Evolutionary conservation across 192 early-diverging fungal genomes (phyloP).

Genomic region (Piromyces finnis): DNA sequence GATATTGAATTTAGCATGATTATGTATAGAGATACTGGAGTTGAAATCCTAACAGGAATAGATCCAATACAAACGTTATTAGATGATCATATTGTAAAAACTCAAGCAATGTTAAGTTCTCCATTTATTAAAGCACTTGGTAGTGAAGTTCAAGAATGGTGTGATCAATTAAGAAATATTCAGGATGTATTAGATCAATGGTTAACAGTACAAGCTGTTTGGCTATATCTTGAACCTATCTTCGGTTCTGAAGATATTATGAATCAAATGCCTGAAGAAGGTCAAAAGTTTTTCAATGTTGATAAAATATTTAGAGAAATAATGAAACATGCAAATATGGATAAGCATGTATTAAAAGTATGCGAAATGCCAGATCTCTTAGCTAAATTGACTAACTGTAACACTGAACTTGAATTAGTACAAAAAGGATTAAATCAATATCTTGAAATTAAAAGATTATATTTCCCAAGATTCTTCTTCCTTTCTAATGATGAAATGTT

Average conservation of each 20-base stretch:
- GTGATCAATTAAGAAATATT: constrained; percentile 24
- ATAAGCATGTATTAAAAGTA: constrained; percentile 26
- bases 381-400: constrained; percentile 24
- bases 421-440: constrained; percentile 46
- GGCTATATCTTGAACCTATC: constrained; percentile 42
- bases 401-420: constrained; percentile 36
- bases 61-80: constrained; percentile 42
- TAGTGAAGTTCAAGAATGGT: constrained; percentile 29
- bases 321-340: constrained; percentile 23
- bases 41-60: constrained; percentile 25
- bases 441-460: constrained; percentile 32
- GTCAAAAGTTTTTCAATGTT: constrained; percentile 29
- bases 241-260: constrained; percentile 45
- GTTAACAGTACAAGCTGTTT: constrained; percentile 41
- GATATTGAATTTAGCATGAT: constrained; percentile 26
- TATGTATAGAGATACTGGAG: constrained; percentile 39
- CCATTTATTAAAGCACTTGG: constrained; percentile 46
- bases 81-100: constrained; percentile 46
- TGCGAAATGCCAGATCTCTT: constrained; percentile 32
- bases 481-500: constrained; percentile 47
- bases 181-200: constrained; percentile 44
- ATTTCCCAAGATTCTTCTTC: constrained; percentile 42
- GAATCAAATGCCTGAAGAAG: constrained; percentile 44
- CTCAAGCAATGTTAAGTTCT: constrained; percentile 37
- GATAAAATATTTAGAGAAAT: constrained; percentile 45